Evolutionary conservation across 2,329 filamentous ascomycete genomes (phyloP).

Genomic region (Plenodomus lindquistii): DNA sequence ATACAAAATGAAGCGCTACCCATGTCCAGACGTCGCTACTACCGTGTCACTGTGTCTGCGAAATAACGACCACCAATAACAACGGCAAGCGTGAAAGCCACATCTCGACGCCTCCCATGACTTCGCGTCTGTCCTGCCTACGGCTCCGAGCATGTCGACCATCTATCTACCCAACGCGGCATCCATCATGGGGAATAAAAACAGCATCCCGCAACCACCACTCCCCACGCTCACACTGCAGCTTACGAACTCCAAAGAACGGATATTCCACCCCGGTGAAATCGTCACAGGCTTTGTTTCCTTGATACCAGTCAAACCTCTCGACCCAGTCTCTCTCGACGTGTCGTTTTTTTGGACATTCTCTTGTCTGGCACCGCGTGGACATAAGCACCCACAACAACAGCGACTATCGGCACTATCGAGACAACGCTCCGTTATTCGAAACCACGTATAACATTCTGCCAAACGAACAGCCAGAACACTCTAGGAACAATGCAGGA

Average conservation of each 20-base stretch:
- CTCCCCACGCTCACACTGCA: conserved; percentile 19
- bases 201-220: conserved; percentile 8
- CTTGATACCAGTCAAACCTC: conserved; percentile 13
- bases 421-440: conserved; percentile 29
- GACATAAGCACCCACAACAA: neutral
- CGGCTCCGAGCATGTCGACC: no score
- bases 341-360: conserved; percentile 27
- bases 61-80: no score
- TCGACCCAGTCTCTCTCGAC: conserved; percentile 22
- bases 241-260: conserved; percentile 15
- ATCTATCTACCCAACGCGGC: no score
- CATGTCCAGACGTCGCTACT: no score
- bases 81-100: no score
- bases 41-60: no score
- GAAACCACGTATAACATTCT: conserved; percentile 18
- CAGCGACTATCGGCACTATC: conserved; percentile 22
- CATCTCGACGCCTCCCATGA: no score
- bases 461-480: neutral
- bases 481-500: neutral
- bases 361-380: conserved; percentile 22
- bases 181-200: no score
- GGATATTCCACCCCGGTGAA: conserved; percentile 26
- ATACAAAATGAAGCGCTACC: no score
- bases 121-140: no score
- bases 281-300: conserved; percentile 19